Base-by-base conservation (phyloP, 1,284 basidiomycete genomes). In the Ceratobasidium sp. region DNA sequence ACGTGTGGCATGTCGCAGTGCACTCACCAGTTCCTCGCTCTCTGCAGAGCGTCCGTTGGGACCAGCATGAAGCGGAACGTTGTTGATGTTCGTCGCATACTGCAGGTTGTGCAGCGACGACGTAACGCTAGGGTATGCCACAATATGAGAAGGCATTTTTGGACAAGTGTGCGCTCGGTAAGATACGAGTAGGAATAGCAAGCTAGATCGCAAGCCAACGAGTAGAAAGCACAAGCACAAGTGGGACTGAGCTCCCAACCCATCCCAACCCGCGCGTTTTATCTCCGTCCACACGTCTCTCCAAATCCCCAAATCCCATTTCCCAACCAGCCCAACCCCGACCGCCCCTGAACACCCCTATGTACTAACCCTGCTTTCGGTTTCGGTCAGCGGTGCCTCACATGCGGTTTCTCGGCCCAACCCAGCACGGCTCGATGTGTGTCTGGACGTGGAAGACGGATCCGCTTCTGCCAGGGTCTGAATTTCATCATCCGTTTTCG, bases 51-150 rank as follows among this genome's bases (percentile, higher is more conserved):
- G 69, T 38, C 62, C 73, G 32, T 55, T 43, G 43, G 73, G 73
- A 28, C 46, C 64, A n/a, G 66, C 57, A 35, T 75, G 74, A 46
- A 75, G 58, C 21, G 74, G 67, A 18, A 75, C 63, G 9, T 73
- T 73, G 63, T n/a, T 47, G 8, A 75, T 59, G 43, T 30, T 73
- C 55, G 71, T 75, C 35, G 62, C 63, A 32, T 73, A 67, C 41
- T 63, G 74, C 23, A 75, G 64, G 50, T 67, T 46, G 63, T 72
- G 50, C 7, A 75, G 63, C 35, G 50, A 59, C 43, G 54, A 58
- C 46, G 71, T 54, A 44, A 75, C 72, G 50, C 62, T 69, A 46
- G 74, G 74, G 57, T 69, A 73, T 9, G 74, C 71, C 35, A 73
- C 35, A 50, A 75, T 64, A 41, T 38, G 72, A 8, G 61, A 54